Evolutionary conservation across 345 rosid genomes (phyloP).

Genomic region (Psidium friedrichsthalianum): DNA sequence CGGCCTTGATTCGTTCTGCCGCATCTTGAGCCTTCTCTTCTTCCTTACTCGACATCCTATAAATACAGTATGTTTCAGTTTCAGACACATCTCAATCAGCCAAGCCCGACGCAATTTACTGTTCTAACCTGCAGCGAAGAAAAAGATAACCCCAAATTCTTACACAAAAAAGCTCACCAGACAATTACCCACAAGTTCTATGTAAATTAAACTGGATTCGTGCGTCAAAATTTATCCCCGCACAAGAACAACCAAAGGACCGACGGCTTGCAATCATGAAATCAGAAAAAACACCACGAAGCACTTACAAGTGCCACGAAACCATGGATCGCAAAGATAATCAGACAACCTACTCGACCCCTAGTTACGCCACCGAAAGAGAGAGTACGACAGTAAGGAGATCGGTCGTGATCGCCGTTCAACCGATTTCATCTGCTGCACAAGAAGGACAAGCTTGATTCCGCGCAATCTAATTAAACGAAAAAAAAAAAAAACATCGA

Average conservation of each 20-base stretch:
- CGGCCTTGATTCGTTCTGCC: slow-evolving; percentile 89
- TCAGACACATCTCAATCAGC: background rate
- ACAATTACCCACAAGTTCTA: background rate
- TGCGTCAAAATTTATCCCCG: background rate
- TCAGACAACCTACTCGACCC: too few species aligned
- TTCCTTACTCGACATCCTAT: slow-evolving; percentile 70
- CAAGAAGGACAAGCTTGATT: too few species aligned
- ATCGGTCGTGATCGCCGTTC: too few species aligned
- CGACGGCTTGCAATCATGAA: background rate
- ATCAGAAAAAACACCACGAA: background rate
- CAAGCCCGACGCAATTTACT: background rate
- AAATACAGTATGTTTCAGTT: background rate
- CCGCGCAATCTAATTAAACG: too few species aligned
- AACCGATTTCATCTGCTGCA: too few species aligned
- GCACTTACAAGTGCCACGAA: background rate
- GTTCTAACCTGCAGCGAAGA: background rate
- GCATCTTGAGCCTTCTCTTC: slow-evolving; percentile 89
- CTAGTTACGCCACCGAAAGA: too few species aligned
- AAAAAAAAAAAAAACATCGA: too few species aligned
- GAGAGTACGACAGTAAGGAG: too few species aligned
- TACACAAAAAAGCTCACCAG: background rate
- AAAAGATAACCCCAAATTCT: background rate
- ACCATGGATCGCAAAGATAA: background rate
- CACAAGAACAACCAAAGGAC: background rate
- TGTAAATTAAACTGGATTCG: background rate